phyloP scores from a whole-genome alignment of 2,329 filamentous ascomycete species.

The Aspergillus piperis region DNA sequence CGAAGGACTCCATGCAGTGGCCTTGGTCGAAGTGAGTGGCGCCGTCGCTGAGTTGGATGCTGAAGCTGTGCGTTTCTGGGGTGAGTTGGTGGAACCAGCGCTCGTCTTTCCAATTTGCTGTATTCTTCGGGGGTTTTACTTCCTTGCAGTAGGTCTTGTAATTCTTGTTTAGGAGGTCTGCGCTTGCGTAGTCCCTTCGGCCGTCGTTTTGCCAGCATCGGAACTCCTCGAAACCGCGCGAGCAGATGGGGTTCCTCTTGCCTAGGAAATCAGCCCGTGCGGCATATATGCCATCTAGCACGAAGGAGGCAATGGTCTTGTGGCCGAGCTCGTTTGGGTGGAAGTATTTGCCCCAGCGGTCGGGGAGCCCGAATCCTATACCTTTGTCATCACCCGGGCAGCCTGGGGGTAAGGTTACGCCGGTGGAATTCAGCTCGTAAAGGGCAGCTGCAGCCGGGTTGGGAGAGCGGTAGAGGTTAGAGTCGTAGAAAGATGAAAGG shows the following conservation, averaged over 20 bases:
- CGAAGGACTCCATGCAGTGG: constrained; percentile 7
- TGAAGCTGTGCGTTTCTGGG: constrained; percentile 8
- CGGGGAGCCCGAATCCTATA: constrained; percentile 27
- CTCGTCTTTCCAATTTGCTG: not conserved
- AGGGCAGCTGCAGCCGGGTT: not conserved
- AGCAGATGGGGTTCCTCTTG: not conserved
- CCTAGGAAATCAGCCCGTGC: constrained; percentile 3
- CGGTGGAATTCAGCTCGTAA: not conserved
- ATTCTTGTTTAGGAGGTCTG: not conserved
- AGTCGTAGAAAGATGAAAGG: not conserved
- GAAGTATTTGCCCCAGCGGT: constrained; percentile 34
- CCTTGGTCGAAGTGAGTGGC: not conserved
- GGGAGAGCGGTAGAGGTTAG: not conserved
- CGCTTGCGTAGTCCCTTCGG: not conserved
- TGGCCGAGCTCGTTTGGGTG: constrained; percentile 35
- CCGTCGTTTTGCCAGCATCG: not conserved
- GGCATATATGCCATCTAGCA: constrained; percentile 1
- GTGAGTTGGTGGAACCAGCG: constrained; percentile 1
- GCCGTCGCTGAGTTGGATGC: not conserved
- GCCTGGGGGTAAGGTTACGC: not conserved
- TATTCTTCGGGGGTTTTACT: not conserved
- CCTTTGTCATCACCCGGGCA: not conserved
- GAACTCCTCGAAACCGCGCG: not conserved
- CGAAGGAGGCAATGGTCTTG: constrained; percentile 18
- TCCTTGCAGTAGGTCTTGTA: constrained; percentile 7